Evolutionary conservation across 768 basidiomycete genomes (phyloP), one percentile per base, ranked within the genome.

Genomic region (Pholiota microspora): DNA sequence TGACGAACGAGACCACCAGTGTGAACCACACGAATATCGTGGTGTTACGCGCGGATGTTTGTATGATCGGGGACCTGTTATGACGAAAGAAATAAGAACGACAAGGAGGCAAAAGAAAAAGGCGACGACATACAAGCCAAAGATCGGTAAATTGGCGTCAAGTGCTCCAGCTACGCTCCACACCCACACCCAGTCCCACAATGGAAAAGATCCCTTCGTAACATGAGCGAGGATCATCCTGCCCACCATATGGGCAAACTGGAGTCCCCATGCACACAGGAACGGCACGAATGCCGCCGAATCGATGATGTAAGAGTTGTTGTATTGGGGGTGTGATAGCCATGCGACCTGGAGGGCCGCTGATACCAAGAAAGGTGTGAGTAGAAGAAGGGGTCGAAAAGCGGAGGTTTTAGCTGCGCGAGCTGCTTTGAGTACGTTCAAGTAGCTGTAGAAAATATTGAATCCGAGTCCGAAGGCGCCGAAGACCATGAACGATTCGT

Each of bases 141-240:
- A 70, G 15, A 94, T 62, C 0, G 85, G 84, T 38, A 92, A 67
- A 67, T 94, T 92, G 2, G 91, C 94, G 65, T 98, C 96, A 12
- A 92, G 55, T 0, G 88, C 89, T 2, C 86, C 89, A 12, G 92
- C 64, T 2, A 84, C 67, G 58, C 83, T 90, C 84, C 88, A 91
- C 7, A 92, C 68, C 86, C 94, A 95, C 68, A 95, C 82, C 64
- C 80, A 82, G 66, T 95, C 90, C 83, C 89, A 94, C 65, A 80
- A 75, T 0, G 97, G 97, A 76, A 98, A 96, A 4, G 83, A 73
- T 40, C 80, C 75, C 58, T 83, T 84, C 49, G 95, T 94, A 25
- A 97, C 85, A 69, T 98, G 97, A 0, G 94, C 91, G 44, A 97
- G 73, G 63, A 98, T 98, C 78, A 98, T 89, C 60, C 88, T 76